Evolutionary conservation across 768 basidiomycete genomes (phyloP), one percentile per base, ranked within the genome.

Genomic region (Leccinum sublutescens): DNA sequence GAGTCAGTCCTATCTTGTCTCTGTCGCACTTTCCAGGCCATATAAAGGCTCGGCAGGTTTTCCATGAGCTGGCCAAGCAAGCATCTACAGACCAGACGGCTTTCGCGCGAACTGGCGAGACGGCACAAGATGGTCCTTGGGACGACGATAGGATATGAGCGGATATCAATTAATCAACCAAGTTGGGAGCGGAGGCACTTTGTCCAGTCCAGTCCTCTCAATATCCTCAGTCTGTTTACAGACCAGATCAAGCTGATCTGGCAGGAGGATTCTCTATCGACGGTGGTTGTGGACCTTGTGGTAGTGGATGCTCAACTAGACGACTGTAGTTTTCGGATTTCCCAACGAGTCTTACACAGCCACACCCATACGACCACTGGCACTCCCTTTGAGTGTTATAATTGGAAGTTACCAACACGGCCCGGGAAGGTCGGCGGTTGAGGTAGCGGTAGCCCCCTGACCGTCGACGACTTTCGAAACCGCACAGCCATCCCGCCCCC

Each of bases 51-150:
- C 25, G 40, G 1, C 45, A 93, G 92, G 91, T 95, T 23, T 99
- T 98, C 70, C 96, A 98, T 67, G 97, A 99, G 77, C 84, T 99
- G 51, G 95, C 95, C 1, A 82, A 97, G 55, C 95, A 99, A 97
- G 55, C 95, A 99, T 76, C 77, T 99, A 15, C 96, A 98, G 73
- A 99, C 97, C 2, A 83, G 94, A 61, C 80, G 95, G 21, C 78
- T 99, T 21, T 84, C 71, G 92, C 92, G 15, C 83, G 84, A 59
- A 85, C 87, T 0, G 86, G 84, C 5, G 80, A 83, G 62, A 75
- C 76, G 12, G 68, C 76, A 11, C 78, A 75, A 54, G 80, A 81
- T 56, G 83, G 83, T 47, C 75, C 82, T 14, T 91, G 88, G 86
- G 91, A 92, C 43, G 85, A 87, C 55, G 91, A 92, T 25, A 25